A percentile compares a stretch with the other conserved stretches of the same genome.
phyloP scores from a whole-genome alignment of 2,329 filamentous ascomycete genomes.

The Aspergillus sp. region DNA sequence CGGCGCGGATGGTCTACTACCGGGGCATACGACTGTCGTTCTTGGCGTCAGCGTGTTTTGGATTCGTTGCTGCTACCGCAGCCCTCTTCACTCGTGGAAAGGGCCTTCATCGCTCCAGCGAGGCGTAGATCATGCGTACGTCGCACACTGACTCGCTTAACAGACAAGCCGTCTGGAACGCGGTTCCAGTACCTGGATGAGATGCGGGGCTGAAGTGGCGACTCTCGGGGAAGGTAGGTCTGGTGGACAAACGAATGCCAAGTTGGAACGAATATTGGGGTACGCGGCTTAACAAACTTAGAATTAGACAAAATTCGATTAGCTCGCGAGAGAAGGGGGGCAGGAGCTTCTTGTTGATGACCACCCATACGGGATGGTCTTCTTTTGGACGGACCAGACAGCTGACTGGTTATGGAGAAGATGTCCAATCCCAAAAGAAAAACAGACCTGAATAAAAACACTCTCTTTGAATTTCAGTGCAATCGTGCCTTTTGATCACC shows the following conservation, averaged over 20 bases:
- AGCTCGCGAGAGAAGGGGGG: neutral
- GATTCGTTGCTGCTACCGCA: conserved; percentile 52
- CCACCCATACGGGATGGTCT: neutral
- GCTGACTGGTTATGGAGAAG: neutral
- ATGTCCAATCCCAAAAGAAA: neutral
- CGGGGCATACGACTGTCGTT: conserved; percentile 61
- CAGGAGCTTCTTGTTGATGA: no score
- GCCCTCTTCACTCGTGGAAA: conserved; percentile 50
- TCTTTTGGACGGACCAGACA: neutral
- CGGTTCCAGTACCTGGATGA: neutral
- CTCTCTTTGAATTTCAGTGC: neutral
- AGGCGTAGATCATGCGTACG: neutral
- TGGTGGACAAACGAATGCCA: neutral
- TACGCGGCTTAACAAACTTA: neutral
- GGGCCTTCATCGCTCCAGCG: conserved; percentile 22
- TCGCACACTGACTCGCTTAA: neutral
- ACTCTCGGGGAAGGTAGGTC: neutral
- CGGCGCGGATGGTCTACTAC: conserved; percentile 62
- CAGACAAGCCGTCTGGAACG: neutral
- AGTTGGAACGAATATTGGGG: neutral
- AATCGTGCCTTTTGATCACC: neutral
- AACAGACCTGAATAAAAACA: neutral
- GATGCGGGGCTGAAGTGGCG: neutral
- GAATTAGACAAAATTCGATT: neutral
- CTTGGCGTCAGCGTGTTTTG: conserved; percentile 56